Percentiles rank a stretch among this genome's conserved stretches.
Evolutionary conservation across 2,329 filamentous ascomycete species (phyloP).

Genomic region (Apiospora koreana): DNA sequence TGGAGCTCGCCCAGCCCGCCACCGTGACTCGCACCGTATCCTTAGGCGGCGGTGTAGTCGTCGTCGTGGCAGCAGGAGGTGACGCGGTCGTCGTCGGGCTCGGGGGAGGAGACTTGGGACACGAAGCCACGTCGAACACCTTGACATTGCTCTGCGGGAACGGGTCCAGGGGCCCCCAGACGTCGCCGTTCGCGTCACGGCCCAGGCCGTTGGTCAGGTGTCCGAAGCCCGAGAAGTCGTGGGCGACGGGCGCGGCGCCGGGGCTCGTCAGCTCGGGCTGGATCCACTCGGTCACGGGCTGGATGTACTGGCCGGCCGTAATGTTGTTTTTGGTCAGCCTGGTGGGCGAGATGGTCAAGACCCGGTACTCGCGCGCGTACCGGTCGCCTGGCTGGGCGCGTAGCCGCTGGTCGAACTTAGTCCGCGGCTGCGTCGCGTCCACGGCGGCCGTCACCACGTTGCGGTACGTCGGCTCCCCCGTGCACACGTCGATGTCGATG

Average conservation of each 20-base stretch:
- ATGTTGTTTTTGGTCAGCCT: slow-evolving; percentile 39
- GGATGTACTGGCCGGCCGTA: slow-evolving; percentile 41
- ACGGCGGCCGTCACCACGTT: slow-evolving; percentile 34
- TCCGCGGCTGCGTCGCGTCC: slow-evolving; percentile 31
- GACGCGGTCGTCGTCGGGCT: neutral
- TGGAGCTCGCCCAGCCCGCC: slow-evolving; percentile 18
- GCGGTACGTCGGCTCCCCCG: slow-evolving; percentile 37
- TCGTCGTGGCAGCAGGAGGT: neutral
- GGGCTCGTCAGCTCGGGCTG: slow-evolving; percentile 41
- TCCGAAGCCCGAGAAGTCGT: slow-evolving; percentile 37
- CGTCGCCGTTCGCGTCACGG: slow-evolving; percentile 26
- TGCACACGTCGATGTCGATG: slow-evolving; percentile 44
- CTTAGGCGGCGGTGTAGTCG: neutral
- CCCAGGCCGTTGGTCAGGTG: slow-evolving; percentile 32
- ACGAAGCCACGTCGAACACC: slow-evolving; percentile 18
- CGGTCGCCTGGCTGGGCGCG: slow-evolving; percentile 28
- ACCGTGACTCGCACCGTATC: slow-evolving; percentile 18
- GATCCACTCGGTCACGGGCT: slow-evolving; percentile 44
- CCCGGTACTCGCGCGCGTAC: slow-evolving; percentile 42
- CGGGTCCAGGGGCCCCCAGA: slow-evolving; percentile 40
- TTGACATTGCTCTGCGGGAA: slow-evolving; percentile 26
- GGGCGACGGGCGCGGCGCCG: slow-evolving; percentile 32
- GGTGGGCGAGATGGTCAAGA: slow-evolving; percentile 35
- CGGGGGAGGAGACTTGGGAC: slow-evolving; percentile 4
- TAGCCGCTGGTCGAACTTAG: slow-evolving; percentile 40